These are phyloP conservation scores for Brassica cretica DNA, from an alignment of 345 rosid genomes.

Conservation along the genomic window DNA sequence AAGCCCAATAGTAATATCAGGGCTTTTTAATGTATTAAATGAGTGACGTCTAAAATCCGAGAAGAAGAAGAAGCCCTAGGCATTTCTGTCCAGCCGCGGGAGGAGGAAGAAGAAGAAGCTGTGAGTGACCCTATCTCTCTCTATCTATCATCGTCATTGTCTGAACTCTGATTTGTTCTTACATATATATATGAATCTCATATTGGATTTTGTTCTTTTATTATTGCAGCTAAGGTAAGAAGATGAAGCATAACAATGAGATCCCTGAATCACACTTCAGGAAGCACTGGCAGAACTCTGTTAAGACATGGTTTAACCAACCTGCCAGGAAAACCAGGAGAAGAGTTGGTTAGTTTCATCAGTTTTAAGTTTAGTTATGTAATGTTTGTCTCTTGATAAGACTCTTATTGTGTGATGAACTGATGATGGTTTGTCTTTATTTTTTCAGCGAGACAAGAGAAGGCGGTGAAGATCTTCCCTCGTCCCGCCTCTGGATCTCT, in stretches of 20 bases:
- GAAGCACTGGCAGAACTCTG: constrained; percentile 87
- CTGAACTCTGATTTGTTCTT: too few species aligned
- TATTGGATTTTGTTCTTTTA: neutral
- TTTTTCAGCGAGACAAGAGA: constrained; percentile 71
- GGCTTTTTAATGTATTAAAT: neutral
- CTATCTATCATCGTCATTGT: neutral
- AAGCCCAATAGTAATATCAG: constrained; percentile 4
- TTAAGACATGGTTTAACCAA: constrained; percentile 88
- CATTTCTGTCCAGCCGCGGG: constrained; percentile 15
- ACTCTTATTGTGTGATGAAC: too few species aligned
- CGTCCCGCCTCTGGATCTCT: constrained; percentile 84
- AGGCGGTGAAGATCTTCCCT: constrained; percentile 87
- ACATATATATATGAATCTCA: neutral
- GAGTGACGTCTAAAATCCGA: neutral
- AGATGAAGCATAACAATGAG: constrained; percentile 79
- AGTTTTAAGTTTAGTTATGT: neutral
- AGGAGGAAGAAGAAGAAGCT: neutral
- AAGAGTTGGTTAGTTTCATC: constrained; percentile 46
- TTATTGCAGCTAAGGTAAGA: neutral
- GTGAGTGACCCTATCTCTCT: constrained; percentile 13
- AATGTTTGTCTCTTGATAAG: too few species aligned
- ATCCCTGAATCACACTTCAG: constrained; percentile 69
- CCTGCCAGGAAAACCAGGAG: constrained; percentile 59
- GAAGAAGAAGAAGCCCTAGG: constrained; percentile 13
- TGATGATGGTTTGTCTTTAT: neutral